Evolutionary conservation across 2,329 filamentous ascomycete species (phyloP).

Genomic region (Venturia aucupariae): DNA sequence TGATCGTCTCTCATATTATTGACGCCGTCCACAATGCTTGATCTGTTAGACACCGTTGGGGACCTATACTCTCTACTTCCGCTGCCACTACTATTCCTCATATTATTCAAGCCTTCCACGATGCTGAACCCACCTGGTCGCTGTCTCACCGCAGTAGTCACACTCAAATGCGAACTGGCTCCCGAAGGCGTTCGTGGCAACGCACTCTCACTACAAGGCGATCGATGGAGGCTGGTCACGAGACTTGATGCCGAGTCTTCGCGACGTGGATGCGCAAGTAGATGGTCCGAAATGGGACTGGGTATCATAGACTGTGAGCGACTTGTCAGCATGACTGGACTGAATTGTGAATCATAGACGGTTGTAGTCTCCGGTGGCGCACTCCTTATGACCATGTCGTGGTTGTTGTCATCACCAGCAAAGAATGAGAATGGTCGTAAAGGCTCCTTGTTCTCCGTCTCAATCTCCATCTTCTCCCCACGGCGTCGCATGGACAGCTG

Average conservation of each 20-base stretch:
- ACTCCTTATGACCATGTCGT: background rate
- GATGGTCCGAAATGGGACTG: background rate
- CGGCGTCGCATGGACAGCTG: background rate
- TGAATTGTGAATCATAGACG: background rate
- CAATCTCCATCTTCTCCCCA: background rate
- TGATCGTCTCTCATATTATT: background rate
- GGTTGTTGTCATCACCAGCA: slow-evolving; percentile 8
- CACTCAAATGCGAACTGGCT: background rate
- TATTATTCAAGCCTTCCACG: slow-evolving; percentile 1
- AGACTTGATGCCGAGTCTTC: slow-evolving; percentile 10
- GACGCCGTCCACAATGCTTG: background rate
- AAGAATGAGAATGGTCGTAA: slow-evolving; percentile 13
- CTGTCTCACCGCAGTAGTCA: slow-evolving; percentile 5
- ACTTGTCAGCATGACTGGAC: background rate
- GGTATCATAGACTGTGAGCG: slow-evolving; percentile 8
- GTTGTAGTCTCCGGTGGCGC: background rate
- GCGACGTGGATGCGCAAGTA: slow-evolving; percentile 4
- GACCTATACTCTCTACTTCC: background rate
- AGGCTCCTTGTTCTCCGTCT: slow-evolving; percentile 3
- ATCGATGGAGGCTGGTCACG: slow-evolving; percentile 8
- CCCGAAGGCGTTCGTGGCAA: background rate
- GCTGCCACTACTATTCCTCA: background rate
- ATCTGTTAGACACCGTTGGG: background rate
- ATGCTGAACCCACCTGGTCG: background rate
- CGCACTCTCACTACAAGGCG: slow-evolving; percentile 6